Base-by-base conservation (phyloP, 148 eudicot genomes). In the Amaranthus cruentus region DNA sequence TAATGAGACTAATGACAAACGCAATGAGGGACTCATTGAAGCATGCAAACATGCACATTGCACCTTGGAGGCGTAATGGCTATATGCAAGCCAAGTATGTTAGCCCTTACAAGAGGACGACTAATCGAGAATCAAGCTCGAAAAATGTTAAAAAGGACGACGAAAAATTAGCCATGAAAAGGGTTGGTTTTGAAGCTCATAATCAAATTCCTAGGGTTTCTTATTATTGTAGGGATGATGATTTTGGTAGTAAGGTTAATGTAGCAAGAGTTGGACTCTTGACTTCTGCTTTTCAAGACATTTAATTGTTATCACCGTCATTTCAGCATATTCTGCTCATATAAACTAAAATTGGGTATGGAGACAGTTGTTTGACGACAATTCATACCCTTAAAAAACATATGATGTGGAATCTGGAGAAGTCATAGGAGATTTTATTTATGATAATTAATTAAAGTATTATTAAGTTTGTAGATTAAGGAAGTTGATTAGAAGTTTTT, bases 1-100 rank as follows among this genome's bases (percentile, higher is more conserved):
- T 90, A 9, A 83, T 84, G 70, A 86, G 81, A 55, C 62, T 87
- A 44, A 87, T 93, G 93, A 83, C 83, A 76, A 67, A 3, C 0
- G 90, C 96, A 2, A 83, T 93, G 62, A 93, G 74, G 75, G 79
- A 78, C 54, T 90, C 94, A 2, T 74, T 93, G 83, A 89, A 85
- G 73, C 66, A 66, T 9, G 75, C 51, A 58, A 81, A 78, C 21
- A 66, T 93, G 76, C 74, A 70, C 60, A 78, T 90, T 79, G 88
- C 98, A 21, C 98, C 98, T 2, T 93, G 98, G 98, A 75, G 96
- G 75, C 82, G 85, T 72, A 75, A 75, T 9, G 81, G 76, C 47
- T 93, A 90, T 76, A 77, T 89, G 87, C 78, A 81, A 47, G 89
- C 91, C 0, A 90, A 86, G 83, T 93, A 95, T 88, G 84, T 85